A percentile compares a stretch with the other conserved stretches of the same genome.
Evolutionary conservation across 345 rosid species (phyloP).

Genomic region (Salix arbutifolia): DNA sequence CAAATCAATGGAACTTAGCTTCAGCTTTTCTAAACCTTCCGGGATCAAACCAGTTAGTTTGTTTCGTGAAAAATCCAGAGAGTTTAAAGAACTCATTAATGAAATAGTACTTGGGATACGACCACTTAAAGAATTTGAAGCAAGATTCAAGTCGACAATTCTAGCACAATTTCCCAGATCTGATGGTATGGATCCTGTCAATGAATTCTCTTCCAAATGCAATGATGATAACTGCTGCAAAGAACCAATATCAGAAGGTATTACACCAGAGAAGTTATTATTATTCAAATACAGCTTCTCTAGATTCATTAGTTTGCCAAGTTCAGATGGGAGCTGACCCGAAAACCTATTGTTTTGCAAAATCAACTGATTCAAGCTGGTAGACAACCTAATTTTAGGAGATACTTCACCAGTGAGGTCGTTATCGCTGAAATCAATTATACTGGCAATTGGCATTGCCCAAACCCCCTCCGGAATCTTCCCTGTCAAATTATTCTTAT

Average conservation of each 20-base stretch:
- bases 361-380: constrained; percentile 45
- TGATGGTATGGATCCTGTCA: constrained; percentile 57
- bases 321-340: constrained; percentile 53
- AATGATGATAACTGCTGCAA: constrained; percentile 56
- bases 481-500: constrained; percentile 55
- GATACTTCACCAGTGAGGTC: constrained; percentile 56
- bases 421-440: constrained; percentile 71
- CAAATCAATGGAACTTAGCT: constrained; percentile 74
- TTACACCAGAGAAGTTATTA: constrained; percentile 53
- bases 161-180: constrained; percentile 45
- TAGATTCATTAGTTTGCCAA: constrained; percentile 49
- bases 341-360: constrained; percentile 64
- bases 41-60: constrained; percentile 59
- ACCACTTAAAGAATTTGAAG: constrained; percentile 57
- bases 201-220: constrained; percentile 61
- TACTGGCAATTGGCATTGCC: constrained; percentile 53
- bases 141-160: constrained; percentile 77
- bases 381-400: constrained; percentile 44
- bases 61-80: constrained; percentile 74
- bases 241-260: constrained; percentile 53
- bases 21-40: constrained; percentile 44
- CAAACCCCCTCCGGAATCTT: constrained; percentile 54
- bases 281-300: constrained; percentile 58
- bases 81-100: constrained; percentile 52
- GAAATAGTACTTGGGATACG: constrained; percentile 45